Percentiles rank a stretch among this genome's conserved stretches.
Evolutionary conservation across 2,329 filamentous ascomycete genomes (phyloP).

Genomic region (Tolypocladium amazonense): DNA sequence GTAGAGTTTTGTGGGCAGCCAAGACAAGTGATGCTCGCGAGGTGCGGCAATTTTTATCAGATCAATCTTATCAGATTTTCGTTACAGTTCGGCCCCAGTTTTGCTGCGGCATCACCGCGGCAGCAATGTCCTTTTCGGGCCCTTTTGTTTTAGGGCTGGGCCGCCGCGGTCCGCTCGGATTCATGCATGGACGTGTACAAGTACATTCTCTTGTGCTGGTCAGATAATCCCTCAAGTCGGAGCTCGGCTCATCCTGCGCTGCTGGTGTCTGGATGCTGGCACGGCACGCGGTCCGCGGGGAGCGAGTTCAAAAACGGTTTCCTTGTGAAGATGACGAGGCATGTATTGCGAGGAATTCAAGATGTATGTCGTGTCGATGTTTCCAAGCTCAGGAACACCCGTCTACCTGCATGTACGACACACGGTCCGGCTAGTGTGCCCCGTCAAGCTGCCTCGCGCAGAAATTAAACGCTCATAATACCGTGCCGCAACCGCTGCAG

Average conservation of each 20-base stretch:
- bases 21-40: not conserved
- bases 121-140: not conserved
- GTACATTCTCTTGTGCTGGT: not conserved
- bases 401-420: not conserved
- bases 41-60: constrained; percentile 3
- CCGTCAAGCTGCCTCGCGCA: not conserved
- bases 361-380: not conserved
- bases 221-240: not conserved
- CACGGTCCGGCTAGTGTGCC: not conserved
- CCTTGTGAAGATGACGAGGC: not conserved
- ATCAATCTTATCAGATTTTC: constrained; percentile 4
- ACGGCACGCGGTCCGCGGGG: not conserved
- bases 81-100: not conserved
- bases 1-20: not conserved
- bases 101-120: not conserved
- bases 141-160: not conserved
- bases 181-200: not conserved
- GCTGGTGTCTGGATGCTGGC: not conserved
- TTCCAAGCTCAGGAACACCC: not conserved
- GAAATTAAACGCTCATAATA: not conserved
- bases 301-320: not conserved
- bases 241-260: not conserved
- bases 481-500: not conserved
- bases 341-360: not conserved
- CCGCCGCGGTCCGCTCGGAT: not conserved